Conservation (phyloP, 257 asterid genomes). For the Forsythia suspensa region DNA sequence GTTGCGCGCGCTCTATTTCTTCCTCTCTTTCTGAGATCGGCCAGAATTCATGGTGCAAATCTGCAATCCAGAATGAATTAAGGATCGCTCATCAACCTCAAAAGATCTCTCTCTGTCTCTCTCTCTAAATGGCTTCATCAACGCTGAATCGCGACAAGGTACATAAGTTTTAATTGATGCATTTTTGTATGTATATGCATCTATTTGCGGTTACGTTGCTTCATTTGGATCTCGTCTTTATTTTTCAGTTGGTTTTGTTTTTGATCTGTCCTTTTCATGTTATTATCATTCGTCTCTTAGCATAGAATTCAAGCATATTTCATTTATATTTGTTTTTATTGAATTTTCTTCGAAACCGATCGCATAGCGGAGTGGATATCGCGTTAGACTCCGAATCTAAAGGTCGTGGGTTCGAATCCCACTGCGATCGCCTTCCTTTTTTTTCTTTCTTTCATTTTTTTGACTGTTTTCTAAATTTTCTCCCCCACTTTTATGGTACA, state of each 20-base stretch:
- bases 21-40: background rate
- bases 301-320: background rate
- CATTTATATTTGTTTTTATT: background rate
- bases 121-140: background rate
- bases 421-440: slow-evolving; percentile 52
- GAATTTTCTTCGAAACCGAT: slow-evolving; percentile 20
- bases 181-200: background rate
- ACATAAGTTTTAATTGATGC: background rate
- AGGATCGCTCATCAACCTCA: background rate
- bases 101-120: background rate
- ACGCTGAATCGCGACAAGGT: background rate
- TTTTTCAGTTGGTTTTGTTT: background rate
- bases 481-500: background rate
- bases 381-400: slow-evolving; percentile 99
- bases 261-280: background rate
- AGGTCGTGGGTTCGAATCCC: slow-evolving; percentile 99
- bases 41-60: background rate
- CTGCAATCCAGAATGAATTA: background rate
- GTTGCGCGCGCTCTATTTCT: background rate
- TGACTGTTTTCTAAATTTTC: background rate
- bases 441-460: background rate
- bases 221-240: background rate
- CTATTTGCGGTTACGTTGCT: background rate
- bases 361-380: slow-evolving; percentile 99
- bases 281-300: background rate